These are phyloP conservation scores for Clavispora vitiphila DNA, from an alignment of 805 yeast species.

Conservation along the genomic window DNA sequence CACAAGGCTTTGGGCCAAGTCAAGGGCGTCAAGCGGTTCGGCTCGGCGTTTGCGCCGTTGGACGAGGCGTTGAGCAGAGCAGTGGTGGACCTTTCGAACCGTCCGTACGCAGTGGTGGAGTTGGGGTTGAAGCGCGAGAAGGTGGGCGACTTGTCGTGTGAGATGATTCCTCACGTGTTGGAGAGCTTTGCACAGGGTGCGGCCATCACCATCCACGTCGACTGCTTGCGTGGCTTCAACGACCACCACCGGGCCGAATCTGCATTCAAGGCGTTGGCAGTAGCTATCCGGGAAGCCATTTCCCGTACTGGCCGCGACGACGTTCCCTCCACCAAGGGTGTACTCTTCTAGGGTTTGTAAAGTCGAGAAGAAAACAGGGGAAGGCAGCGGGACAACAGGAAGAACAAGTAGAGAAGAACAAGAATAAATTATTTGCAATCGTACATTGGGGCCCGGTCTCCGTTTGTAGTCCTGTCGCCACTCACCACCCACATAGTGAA, in stretches of 20 bases:
- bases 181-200: conserved; percentile 94
- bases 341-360: conserved; percentile 71
- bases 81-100: conserved; percentile 89
- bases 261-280: conserved; percentile 93
- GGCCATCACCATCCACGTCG: conserved; percentile 87
- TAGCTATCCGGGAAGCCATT: conserved; percentile 84
- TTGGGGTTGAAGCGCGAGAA: conserved; percentile 88
- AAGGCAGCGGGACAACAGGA: no score
- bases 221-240: conserved; percentile 86
- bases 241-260: conserved; percentile 96
- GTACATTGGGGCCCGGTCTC: no score
- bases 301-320: conserved; percentile 82
- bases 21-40: conserved; percentile 88
- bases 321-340: conserved; percentile 96
- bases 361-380: no score
- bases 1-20: conserved; percentile 85
- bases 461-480: no score
- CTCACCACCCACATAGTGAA: not conserved
- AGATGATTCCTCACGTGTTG: conserved; percentile 96
- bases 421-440: no score
- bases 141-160: conserved; percentile 86
- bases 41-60: conserved; percentile 88
- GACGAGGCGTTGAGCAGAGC: conserved; percentile 96
- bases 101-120: conserved; percentile 89
- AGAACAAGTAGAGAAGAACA: no score